Conservation (phyloP, 345 rosid species). For the Aquilaria yunnanensis region DNA sequence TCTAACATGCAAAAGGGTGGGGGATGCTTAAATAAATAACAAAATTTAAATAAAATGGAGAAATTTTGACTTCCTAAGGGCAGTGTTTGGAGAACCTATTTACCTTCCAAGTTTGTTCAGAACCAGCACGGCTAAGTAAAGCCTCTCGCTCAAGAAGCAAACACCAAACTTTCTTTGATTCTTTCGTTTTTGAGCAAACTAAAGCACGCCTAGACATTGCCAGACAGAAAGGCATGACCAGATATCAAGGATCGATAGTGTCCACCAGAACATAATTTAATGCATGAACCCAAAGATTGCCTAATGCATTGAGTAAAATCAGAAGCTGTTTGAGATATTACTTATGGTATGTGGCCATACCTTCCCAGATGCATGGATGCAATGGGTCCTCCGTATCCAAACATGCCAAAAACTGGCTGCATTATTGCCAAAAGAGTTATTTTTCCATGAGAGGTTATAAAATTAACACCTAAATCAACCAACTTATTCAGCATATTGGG, state of each 20-base stretch:
- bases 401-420: slow-evolving; percentile 62
- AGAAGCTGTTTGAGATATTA: background rate
- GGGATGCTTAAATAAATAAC: no score
- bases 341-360: slow-evolving; percentile 16
- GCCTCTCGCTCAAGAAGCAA: slow-evolving; percentile 49
- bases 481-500: no score
- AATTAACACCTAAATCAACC: no score
- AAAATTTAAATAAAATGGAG: background rate
- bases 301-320: background rate
- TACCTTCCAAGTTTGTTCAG: slow-evolving; percentile 52
- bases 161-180: slow-evolving; percentile 44
- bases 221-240: background rate
- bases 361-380: slow-evolving; percentile 62
- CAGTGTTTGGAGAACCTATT: slow-evolving; percentile 5
- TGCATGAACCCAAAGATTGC: no score
- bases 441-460: background rate
- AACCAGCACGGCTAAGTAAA: slow-evolving; percentile 26
- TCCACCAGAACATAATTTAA: background rate
- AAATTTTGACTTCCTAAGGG: background rate
- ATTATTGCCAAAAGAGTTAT: slow-evolving; percentile 9
- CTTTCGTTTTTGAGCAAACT: slow-evolving; percentile 63
- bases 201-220: slow-evolving; percentile 35
- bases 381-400: slow-evolving; percentile 57
- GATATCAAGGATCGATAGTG: background rate
- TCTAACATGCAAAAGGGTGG: no score